phyloP scores from a whole-genome alignment of 2,329 filamentous ascomycete genomes.

The Didymella lethalis region DNA sequence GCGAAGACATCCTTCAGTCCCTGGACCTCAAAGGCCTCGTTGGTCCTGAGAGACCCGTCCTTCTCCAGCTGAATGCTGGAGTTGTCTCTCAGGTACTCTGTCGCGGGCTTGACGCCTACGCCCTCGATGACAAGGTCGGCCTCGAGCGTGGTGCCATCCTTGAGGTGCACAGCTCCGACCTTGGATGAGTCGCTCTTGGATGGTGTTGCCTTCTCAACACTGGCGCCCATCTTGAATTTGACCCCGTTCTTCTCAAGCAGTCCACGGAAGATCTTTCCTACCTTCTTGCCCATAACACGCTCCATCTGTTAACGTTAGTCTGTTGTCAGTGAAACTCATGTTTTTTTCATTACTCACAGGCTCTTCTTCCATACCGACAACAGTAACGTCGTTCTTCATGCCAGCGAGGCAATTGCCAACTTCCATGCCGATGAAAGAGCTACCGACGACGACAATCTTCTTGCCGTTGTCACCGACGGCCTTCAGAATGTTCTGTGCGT shows the following conservation, averaged over 20 bases:
- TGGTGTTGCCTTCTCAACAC: slow-evolving; percentile 82
- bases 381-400: slow-evolving; percentile 81
- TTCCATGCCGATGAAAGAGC: slow-evolving; percentile 98
- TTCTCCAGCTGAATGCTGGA: slow-evolving; percentile 72
- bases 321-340: not conserved
- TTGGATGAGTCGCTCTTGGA: slow-evolving; percentile 71
- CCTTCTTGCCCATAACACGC: slow-evolving; percentile 80
- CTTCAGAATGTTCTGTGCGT: slow-evolving; percentile 77
- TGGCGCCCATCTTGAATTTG: slow-evolving; percentile 83
- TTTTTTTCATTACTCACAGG: slow-evolving; percentile 55
- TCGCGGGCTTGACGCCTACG: slow-evolving; percentile 86
- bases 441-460: slow-evolving; percentile 91
- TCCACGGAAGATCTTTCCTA: slow-evolving; percentile 82
- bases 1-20: slow-evolving; percentile 87
- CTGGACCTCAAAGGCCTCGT: slow-evolving; percentile 79
- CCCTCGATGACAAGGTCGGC: slow-evolving; percentile 93
- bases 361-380: slow-evolving; percentile 84
- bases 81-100: slow-evolving; percentile 80
- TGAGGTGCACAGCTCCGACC: slow-evolving; percentile 82
- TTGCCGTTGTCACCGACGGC: slow-evolving; percentile 84
- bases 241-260: slow-evolving; percentile 84
- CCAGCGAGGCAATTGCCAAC: slow-evolving; percentile 80
- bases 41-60: slow-evolving; percentile 85
- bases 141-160: slow-evolving; percentile 83
- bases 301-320: slow-evolving; percentile 63